phyloP scores from a whole-genome alignment of 2,329 filamentous ascomycete genomes.

The Colletotrichum sp. region DNA sequence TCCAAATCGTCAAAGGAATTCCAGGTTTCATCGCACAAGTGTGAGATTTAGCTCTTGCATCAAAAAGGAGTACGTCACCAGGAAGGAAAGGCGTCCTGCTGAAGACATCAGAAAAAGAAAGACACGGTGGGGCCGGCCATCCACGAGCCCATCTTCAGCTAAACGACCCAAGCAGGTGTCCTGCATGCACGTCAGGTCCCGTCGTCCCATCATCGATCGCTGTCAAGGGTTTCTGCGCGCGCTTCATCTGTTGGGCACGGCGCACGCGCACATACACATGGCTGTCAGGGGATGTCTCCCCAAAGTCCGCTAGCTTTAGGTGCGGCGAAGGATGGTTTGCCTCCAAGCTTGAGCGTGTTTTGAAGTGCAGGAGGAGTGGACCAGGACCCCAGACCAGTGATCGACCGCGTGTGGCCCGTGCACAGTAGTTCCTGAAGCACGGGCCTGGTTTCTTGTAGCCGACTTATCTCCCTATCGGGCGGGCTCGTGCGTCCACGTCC shows the following conservation, averaged over 20 bases:
- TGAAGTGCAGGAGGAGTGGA: background rate
- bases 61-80: background rate
- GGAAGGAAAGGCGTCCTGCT: background rate
- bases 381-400: conserved; percentile 6
- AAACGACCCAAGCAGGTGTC: background rate
- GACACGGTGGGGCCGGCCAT: background rate
- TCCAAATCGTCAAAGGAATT: background rate
- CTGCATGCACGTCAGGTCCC: background rate
- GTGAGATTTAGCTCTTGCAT: background rate
- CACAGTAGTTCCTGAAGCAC: background rate
- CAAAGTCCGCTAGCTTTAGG: background rate
- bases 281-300: background rate
- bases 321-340: conserved; percentile 1
- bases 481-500: conserved; percentile 3
- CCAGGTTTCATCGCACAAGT: background rate
- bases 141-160: background rate
- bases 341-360: background rate
- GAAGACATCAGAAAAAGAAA: background rate
- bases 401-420: conserved; percentile 8
- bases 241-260: background rate
- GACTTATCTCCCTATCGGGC: conserved; percentile 15
- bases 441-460: conserved; percentile 3
- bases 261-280: background rate
- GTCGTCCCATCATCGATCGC: conserved; percentile 2
- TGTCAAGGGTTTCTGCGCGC: background rate